Conservation (phyloP, 2,329 filamentous ascomycete species). For the Aureobasidium zeae region DNA sequence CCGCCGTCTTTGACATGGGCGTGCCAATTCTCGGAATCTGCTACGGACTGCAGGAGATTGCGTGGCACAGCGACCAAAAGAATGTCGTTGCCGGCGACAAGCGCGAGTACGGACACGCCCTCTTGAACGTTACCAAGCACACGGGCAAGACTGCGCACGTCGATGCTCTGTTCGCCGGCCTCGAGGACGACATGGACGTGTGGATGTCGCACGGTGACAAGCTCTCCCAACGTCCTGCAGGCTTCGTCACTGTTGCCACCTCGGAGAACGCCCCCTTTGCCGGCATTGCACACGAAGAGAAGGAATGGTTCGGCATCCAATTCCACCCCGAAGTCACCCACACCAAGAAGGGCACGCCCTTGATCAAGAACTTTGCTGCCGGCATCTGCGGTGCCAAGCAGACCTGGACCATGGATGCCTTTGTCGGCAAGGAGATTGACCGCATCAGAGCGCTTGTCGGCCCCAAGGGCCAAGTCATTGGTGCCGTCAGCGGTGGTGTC, state of each 20-base stretch:
- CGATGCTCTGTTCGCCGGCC: conserved; percentile 67
- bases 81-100: conserved; percentile 61
- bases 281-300: conserved; percentile 61
- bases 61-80: conserved; percentile 54
- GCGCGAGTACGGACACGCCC: conserved; percentile 63
- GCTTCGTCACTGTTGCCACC: conserved; percentile 63
- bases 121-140: conserved; percentile 52
- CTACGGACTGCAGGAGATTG: conserved; percentile 62
- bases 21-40: conserved; percentile 56
- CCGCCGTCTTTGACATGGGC: conserved; percentile 65
- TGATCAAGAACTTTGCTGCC: conserved; percentile 77
- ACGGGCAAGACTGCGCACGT: conserved; percentile 51
- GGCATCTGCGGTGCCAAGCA: conserved; percentile 67
- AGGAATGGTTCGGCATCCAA: conserved; percentile 72
- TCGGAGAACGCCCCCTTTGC: conserved; percentile 71
- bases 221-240: conserved; percentile 61
- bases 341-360: conserved; percentile 57
- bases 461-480: conserved; percentile 69
- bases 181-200: conserved; percentile 61
- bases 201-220: conserved; percentile 92
- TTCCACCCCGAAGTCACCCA: conserved; percentile 83
- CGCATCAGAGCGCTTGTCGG: conserved; percentile 78
- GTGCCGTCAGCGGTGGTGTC: conserved; percentile 73
- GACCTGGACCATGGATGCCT: conserved; percentile 80
- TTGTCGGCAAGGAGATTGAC: conserved; percentile 68